Percentiles rank a stretch among this genome's conserved stretches.
Evolutionary conservation across 2,329 filamentous ascomycete species (phyloP).

Genomic region (Trichophyton mentagrophytes): DNA sequence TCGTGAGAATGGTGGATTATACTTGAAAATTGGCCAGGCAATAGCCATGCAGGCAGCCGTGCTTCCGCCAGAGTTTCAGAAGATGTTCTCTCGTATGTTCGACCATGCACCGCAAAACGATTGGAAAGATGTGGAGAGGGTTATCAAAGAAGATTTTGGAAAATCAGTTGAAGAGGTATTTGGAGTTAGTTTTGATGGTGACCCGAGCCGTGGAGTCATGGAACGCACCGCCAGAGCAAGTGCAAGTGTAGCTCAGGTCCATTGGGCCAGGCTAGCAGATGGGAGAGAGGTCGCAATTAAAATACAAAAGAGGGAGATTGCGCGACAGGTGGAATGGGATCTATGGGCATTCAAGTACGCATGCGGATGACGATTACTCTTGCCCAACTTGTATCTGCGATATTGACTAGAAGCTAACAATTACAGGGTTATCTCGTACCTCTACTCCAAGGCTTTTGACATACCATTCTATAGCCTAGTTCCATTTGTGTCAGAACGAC

Average conservation of each 20-base stretch:
- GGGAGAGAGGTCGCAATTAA: conserved; percentile 90
- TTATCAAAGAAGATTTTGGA: conserved; percentile 79
- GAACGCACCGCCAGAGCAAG: conserved; percentile 58
- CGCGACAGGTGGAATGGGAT: conserved; percentile 83
- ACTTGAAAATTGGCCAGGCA: conserved; percentile 95
- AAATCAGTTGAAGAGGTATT: conserved; percentile 81
- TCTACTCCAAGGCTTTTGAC: conserved; percentile 81
- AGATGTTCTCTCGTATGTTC: conserved; percentile 94
- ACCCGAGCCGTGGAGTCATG: conserved; percentile 51
- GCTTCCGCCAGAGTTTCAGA: conserved; percentile 84
- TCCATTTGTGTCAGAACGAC: conserved; percentile 83
- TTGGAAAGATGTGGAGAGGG: conserved; percentile 73
- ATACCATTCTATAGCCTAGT: conserved; percentile 85
- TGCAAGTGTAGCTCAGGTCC: conserved; percentile 91
- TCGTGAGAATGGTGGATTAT: conserved; percentile 77
- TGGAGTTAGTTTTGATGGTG: conserved; percentile 66
- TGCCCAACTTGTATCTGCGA: neutral
- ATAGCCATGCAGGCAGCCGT: conserved; percentile 97
- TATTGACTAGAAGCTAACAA: neutral
- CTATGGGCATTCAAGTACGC: conserved; percentile 80
- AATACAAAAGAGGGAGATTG: conserved; percentile 91
- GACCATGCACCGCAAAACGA: conserved; percentile 90
- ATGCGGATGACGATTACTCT: neutral
- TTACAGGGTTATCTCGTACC: conserved; percentile 57
- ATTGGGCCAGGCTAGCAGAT: conserved; percentile 78